Base-by-base conservation (phyloP, 805 yeast genomes). In the Saccharomycopsis sp. region DNA sequence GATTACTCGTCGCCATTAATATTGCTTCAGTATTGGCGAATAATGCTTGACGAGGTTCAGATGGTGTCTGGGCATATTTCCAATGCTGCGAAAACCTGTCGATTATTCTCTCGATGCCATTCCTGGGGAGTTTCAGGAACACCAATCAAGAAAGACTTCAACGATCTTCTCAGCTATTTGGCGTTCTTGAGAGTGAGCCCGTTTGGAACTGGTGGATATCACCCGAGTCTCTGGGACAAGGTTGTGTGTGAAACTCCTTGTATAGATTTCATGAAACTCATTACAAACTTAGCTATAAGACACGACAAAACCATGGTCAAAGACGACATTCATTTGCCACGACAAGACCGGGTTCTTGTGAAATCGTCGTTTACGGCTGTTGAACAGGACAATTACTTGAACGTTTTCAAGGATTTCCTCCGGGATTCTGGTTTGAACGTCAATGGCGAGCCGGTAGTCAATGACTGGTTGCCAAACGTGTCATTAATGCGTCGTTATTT, bases 81-180 rank as follows among this genome's bases (percentile, higher is more conserved):
- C 0, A 81, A 87, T 56, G 89, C 94, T 1, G 90, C 96, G 20
- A 83, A 81, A 58, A 88, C 91, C 58, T 90, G 97, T 0, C 76
- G 87, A 1, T 73, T 88, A 42, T 81, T 94, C 24, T 93, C 97
- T 2, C 76, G 97, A 56, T 80, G 83, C 52, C 97, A 94, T 72
- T 84, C 97, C 0, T 94, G 98, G 98, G 97, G 96, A 15, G 97
- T 92, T 0, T 89, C 97, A 0, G 99, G 99, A 3, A 94, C 99
- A 0, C 96, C 97, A 0, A 86, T 91, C 15, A 83, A 85, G 63
- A 80, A 80, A 62, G 78, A 82, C 47, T 71, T 87, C 49, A 69
- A 76, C 35, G 97, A 93, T 69, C 75, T 92, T 53, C 82, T 80
- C 51, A 86, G 96, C 0, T 76, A 90, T 3, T 68, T 92, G 38